Percentiles rank a stretch among this genome's conserved stretches.
Evolutionary conservation across 805 yeast species (phyloP).

Genomic region (Pichia californica): DNA sequence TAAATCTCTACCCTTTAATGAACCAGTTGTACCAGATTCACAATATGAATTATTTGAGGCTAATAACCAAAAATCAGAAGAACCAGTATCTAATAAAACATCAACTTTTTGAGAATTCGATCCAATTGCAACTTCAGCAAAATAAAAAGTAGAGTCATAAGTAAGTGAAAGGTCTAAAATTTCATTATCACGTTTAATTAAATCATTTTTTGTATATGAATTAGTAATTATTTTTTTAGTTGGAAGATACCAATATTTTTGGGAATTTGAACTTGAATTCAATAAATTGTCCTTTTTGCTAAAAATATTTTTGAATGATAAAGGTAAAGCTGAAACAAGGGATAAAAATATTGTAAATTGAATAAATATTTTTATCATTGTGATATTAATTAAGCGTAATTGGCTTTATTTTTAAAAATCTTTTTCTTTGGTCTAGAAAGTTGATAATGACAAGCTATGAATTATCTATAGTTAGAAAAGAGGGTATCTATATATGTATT

Average conservation of each 20-base stretch:
- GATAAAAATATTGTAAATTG: too few species aligned
- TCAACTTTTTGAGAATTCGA: constrained; percentile 48
- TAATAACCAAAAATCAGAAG: constrained; percentile 67
- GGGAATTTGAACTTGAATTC: neutral
- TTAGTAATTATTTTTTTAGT: constrained; percentile 13
- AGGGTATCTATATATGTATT: too few species aligned
- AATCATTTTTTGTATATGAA: neutral
- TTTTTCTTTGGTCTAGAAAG: too few species aligned
- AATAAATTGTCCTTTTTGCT: too few species aligned
- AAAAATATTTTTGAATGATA: neutral
- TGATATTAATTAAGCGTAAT: too few species aligned
- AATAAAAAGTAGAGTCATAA: constrained; percentile 39
- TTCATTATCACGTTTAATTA: constrained; percentile 15
- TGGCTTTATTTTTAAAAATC: too few species aligned
- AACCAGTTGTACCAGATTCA: constrained; percentile 13
- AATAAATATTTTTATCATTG: too few species aligned
- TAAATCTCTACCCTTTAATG: constrained; percentile 8
- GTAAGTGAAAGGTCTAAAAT: constrained; percentile 28
- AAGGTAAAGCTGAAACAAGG: neutral
- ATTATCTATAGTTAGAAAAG: too few species aligned
- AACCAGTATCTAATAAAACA: constrained; percentile 67
- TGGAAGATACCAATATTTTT: constrained; percentile 17
- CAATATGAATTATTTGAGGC: constrained; percentile 45
- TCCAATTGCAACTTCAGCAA: constrained; percentile 45
- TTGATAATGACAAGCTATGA: too few species aligned